A percentile compares a stretch with the other conserved stretches of the same genome.
These are phyloP conservation scores for Xylaria sp. DNA, from an alignment of 2,329 filamentous ascomycete species.

Conservation along the genomic window DNA sequence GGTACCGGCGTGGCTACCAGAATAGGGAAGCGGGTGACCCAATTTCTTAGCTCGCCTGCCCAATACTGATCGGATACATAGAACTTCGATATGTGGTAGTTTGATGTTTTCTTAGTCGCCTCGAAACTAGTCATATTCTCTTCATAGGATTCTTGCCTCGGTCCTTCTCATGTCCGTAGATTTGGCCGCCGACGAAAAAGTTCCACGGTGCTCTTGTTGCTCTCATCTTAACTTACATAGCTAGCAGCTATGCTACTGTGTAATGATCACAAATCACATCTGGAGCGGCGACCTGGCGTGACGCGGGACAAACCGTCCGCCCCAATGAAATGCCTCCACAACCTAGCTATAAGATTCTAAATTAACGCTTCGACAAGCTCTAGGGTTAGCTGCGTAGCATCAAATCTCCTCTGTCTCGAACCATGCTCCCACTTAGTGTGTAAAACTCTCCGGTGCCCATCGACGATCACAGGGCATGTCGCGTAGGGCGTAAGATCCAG, in stretches of 20 bases:
- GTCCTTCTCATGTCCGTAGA: slow-evolving; percentile 12
- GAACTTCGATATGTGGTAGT: not conserved
- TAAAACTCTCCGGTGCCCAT: slow-evolving; percentile 12
- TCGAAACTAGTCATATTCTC: not conserved
- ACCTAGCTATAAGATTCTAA: slow-evolving; percentile 24
- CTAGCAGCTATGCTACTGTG: not conserved
- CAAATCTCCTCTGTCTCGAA: slow-evolving; percentile 25
- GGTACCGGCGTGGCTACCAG: not conserved
- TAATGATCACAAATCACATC: slow-evolving; percentile 5
- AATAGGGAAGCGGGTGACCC: not conserved
- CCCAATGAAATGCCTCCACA: slow-evolving; percentile 25
- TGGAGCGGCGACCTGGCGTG: slow-evolving; percentile 1
- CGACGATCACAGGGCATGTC: slow-evolving; percentile 29
- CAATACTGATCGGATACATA: slow-evolving; percentile 6
- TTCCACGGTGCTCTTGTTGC: not conserved
- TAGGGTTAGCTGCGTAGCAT: slow-evolving; percentile 27
- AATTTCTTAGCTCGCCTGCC: slow-evolving; percentile 4
- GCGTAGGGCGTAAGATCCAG: slow-evolving; percentile 25
- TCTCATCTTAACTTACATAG: not conserved
- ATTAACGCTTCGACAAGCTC: slow-evolving; percentile 17
- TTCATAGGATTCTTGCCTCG: slow-evolving; percentile 5
- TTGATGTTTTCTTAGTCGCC: not conserved
- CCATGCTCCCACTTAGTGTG: not conserved
- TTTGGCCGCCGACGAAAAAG: slow-evolving; percentile 7
- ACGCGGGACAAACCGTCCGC: slow-evolving; percentile 35